Evolutionary conservation across 768 basidiomycete species (phyloP).

Genomic region (Tylopilus rubrobrunneus): DNA sequence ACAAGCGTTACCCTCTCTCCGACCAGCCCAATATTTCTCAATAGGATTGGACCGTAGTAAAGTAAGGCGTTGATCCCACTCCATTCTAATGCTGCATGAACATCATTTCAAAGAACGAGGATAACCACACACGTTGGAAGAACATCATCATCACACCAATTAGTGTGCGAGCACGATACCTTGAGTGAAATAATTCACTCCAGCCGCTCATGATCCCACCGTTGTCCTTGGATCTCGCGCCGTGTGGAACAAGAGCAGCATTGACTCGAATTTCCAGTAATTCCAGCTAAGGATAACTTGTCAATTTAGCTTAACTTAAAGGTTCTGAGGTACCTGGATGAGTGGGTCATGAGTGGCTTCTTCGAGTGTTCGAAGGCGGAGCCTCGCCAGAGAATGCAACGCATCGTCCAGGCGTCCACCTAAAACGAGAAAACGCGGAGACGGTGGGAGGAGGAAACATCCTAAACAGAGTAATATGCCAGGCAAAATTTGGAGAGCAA

Average conservation of each 20-base stretch:
- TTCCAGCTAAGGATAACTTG: conserved; percentile 48
- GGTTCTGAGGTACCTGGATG: conserved; percentile 37
- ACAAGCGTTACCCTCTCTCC: conserved; percentile 58
- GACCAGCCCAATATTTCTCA: conserved; percentile 57
- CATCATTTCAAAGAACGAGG: not conserved
- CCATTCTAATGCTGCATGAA: conserved; percentile 54
- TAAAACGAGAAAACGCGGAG: conserved; percentile 44
- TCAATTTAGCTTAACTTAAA: not conserved
- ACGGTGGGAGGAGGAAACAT: conserved; percentile 45
- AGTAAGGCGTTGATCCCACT: conserved; percentile 81
- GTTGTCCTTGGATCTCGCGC: conserved; percentile 19
- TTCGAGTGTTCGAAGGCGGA: conserved; percentile 42
- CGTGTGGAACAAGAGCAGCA: conserved; percentile 46
- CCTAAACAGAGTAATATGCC: conserved; percentile 64
- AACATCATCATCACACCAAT: conserved; percentile 76
- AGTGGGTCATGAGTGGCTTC: conserved; percentile 49
- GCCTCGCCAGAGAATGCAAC: conserved; percentile 47
- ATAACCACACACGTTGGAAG: conserved; percentile 63
- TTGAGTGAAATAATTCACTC: conserved; percentile 50
- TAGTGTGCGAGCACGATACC: conserved; percentile 58
- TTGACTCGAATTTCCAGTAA: conserved; percentile 75
- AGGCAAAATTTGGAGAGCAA: conserved; percentile 68
- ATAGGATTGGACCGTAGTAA: conserved; percentile 76
- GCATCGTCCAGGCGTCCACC: conserved; percentile 59
- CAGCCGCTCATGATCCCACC: conserved; percentile 36